Evolutionary conservation across 2,329 filamentous ascomycete genomes (phyloP), one percentile per base, ranked within the genome.

Genomic region (Diplodia sapinea): DNA sequence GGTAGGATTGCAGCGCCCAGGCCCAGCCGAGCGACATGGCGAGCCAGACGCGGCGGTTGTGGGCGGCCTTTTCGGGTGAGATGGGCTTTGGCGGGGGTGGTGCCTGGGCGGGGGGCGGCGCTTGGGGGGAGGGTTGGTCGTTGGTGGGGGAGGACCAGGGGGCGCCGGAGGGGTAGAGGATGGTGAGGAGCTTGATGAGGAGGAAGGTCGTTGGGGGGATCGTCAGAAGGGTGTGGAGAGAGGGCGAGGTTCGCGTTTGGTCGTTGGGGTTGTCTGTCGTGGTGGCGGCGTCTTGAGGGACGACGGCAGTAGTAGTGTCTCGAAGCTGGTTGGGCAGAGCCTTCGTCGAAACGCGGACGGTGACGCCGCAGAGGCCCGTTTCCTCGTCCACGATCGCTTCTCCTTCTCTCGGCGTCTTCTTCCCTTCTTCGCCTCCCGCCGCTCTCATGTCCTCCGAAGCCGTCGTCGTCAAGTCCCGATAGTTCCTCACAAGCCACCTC

Each of bases 11-110:
- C 31, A 63, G 4, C 20, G 43, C 47, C 59, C 47, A 36, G 29
- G 31, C 59, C 59, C 59, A 63, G 29, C 59, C 59, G 26, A 63
- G 29, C 6, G 29, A 20, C 59, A 63, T 63, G 9, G 59, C 59
- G 17, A 63, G 31, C 59, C 59, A 63, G 7, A 63, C 47, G 20
- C 59, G 43, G 17, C 40, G 57, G 29, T 63, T 31, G n/a, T 11
- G 6, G n/a, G 40, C 2, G 13, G 11, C 40, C 1, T 9, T 15
- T 43, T 33, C 57, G 15, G 15, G 40, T 2, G 33, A 4, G 20
- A 40, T 12, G 20, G 55, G 31, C 2, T 33, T 7, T 8, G 31
- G 38, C 23, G 23, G 55, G 36, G 23, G 33, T 23, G 31, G 8
- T 33, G 51, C 3, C 13, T 33, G 12, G 17, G 26, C 31, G 50